Base-by-base conservation (phyloP, 176 grass and related monocot species). In the Puccinellia tenuiflora region DNA sequence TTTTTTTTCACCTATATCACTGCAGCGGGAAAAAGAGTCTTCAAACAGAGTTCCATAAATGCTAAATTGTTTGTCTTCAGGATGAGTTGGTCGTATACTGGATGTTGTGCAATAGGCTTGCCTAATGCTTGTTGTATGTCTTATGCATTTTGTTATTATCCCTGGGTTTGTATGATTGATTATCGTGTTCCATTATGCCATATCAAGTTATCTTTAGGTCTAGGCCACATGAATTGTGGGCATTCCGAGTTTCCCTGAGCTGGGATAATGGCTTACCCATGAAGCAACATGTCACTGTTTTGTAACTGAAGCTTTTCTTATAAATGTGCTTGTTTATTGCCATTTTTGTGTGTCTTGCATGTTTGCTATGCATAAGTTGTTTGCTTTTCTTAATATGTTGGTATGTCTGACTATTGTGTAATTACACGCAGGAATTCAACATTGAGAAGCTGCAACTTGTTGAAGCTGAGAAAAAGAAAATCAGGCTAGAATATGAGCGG, bases 381-480 rank as follows among this genome's bases (percentile, higher is more conserved):
- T 80, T 67, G 16, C 3, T 25, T 13, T 29, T 68, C 30, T 68
- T 43, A 26, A 75, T 46, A 56, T 79, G 69, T 73, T 56, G 26
- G 0, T 21, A 60, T 29, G 12, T 75, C 67, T 80, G 64, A 66
- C 29, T 68, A 79, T 51, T 81, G 15, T 53, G 52, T 57, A 68
- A 79, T 9, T 74, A 73, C 34, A 26, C 79, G n/a, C 78, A 99
- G 97, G 97, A 99, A 74, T 99, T 99, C 76, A 99, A 96, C 89
- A 99, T 99, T 25, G 97, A 99, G 83, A 99, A 99, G 83, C 54
- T 99, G 56, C 97, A 99, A 80, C 93, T 99, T 88, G 91, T 99
- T 86, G 96, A 99, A 82, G 96, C 93, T 53, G 96, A 99, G 84
- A 99, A 99, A 88, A 96, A 92, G 78, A 99, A 96, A 81, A 96